A percentile compares a stretch with the other conserved stretches of the same genome.
These are phyloP conservation scores for Flaveria sonorensis DNA, from an alignment of 129 eudicot genomes.

Conservation along the genomic window DNA sequence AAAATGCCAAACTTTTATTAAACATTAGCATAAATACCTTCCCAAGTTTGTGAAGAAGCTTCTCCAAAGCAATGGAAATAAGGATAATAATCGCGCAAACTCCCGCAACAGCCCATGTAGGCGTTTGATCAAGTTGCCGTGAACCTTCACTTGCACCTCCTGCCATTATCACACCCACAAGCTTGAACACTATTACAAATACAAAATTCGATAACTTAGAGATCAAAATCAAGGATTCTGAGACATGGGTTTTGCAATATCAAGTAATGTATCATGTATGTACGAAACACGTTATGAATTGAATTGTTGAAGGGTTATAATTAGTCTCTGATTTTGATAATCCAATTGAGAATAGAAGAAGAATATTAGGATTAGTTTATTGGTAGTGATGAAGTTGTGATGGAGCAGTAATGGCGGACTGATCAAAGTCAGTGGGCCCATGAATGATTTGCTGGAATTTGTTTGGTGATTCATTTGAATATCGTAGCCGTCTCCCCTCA, in stretches of 20 bases:
- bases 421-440: constrained; percentile 34
- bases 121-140: constrained; percentile 69
- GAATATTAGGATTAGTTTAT: constrained; percentile 21
- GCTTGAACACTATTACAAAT: background rate
- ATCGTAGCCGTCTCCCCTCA: constrained; percentile 7
- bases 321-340: background rate
- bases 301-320: background rate
- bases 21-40: constrained; percentile 37
- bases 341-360: background rate
- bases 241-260: background rate
- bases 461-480: background rate
- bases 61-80: constrained; percentile 64
- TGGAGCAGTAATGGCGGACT: constrained; percentile 43
- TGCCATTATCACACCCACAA: constrained; percentile 38
- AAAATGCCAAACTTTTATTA: background rate
- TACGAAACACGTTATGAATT: background rate
- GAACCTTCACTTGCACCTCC: constrained; percentile 35
- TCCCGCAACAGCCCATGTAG: constrained; percentile 97
- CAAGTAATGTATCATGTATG: constrained; percentile 14
- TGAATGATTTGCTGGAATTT: background rate
- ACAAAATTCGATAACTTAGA: background rate
- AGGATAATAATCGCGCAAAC: constrained; percentile 77
- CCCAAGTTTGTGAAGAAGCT: constrained; percentile 75
- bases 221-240: constrained; percentile 17
- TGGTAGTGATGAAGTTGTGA: constrained; percentile 41